A percentile compares a stretch with the other conserved stretches of the same genome.
Conservation (phyloP, 1,139 yeast genomes). For the Suhomyces atakaporum region DNA sequence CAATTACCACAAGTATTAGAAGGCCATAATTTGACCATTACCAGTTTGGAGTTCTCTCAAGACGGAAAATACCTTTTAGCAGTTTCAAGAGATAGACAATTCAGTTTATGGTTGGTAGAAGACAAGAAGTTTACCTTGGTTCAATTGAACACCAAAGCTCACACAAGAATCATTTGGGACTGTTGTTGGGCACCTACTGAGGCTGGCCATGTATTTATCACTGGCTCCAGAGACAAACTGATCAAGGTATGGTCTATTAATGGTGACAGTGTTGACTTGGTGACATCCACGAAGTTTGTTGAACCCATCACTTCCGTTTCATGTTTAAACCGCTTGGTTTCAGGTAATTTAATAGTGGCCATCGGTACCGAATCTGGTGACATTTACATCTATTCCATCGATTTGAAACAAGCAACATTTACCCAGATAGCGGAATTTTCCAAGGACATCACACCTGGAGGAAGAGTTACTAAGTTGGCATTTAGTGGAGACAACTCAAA, state of each 20-base stretch:
- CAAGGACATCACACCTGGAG: conserved; percentile 56
- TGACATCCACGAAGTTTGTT: conserved; percentile 39
- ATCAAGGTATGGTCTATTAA: conserved; percentile 68
- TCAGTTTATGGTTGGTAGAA: conserved; percentile 70
- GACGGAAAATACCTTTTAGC: conserved; percentile 68
- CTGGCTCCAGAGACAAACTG: conserved; percentile 85
- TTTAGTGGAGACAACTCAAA: conserved; percentile 43
- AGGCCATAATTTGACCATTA: conserved; percentile 80
- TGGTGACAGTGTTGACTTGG: conserved; percentile 27
- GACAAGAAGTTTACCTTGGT: conserved; percentile 47
- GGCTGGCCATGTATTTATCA: conserved; percentile 53
- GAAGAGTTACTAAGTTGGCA: conserved; percentile 56
- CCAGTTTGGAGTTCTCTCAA: conserved; percentile 76
- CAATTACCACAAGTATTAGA: conserved; percentile 43
- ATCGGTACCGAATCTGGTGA: conserved; percentile 73
- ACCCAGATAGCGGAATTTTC: conserved; percentile 34
- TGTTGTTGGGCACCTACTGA: conserved; percentile 73
- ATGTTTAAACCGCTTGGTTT: conserved; percentile 33
- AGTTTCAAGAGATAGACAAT: conserved; percentile 89
- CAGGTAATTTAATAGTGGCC: conserved; percentile 45
- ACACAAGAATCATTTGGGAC: conserved; percentile 93
- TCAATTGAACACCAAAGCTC: conserved; percentile 68
- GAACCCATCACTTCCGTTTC: conserved; percentile 77
- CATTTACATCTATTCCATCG: conserved; percentile 25
- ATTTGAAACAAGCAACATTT: conserved; percentile 27